Base-by-base conservation (phyloP, 495 filamentous ascomycete species). In the Lasiosphaeria hispida region DNA sequence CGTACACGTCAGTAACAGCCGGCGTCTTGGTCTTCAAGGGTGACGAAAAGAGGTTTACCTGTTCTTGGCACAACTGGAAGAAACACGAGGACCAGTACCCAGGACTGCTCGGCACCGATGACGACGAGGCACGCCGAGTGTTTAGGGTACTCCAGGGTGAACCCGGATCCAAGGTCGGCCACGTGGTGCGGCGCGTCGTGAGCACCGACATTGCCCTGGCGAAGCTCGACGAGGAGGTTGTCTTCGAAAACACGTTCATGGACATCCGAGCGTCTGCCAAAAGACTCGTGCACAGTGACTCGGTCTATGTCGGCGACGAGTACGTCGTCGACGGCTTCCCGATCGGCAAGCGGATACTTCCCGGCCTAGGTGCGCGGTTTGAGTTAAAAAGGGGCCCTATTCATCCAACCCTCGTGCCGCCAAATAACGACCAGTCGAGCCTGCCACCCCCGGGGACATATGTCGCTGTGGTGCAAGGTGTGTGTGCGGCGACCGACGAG, bases 221-320 rank as follows among this genome's bases (percentile, higher is more conserved):
- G 36, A 3, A 37, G 14, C 49, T 53, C 14, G 35, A 15, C 11
- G 4, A 7, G 8, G 49, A 18, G 2, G n/a, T 53, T 17, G 36
- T 14, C 3, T 53, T 53, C 37, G 49, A 53, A n/a, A 53, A 53
- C 30, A 7, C 35, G 2, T 53, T 53, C 35, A 53, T 53, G 49
- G 49, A 40, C 37, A 53, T 53, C 49, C 13, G 10, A 11, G 36
- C 49, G 6, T 7, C 14, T 7, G 49, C 49, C 34, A 39, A 40
- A 18, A 40, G 14, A 23, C 14, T 53, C 9, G 49, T 53, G 3
- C 15, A 18, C 49, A 53, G 35, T 10, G n/a, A 53, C 4, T 5
- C 14, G 11, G 14, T 40, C 9, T 8, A 39, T 9, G 13, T 39
- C 7, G 8, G 14, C 15, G 48, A 51, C 30, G 48, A 36, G 23